phyloP scores from a whole-genome alignment of 352 stramenopile genomes.

The Thalassiosira ordinaria region DNA sequence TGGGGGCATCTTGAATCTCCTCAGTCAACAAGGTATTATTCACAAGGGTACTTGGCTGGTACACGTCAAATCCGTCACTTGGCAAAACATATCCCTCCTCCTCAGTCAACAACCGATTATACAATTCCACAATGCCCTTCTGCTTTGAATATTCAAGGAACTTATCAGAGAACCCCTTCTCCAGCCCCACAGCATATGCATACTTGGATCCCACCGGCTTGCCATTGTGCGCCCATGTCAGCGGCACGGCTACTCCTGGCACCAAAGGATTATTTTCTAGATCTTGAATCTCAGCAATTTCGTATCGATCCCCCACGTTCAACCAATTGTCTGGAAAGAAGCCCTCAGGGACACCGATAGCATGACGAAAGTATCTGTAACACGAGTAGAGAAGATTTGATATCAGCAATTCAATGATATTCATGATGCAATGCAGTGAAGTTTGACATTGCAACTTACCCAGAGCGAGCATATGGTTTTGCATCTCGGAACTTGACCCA shows the following conservation, averaged over 20 bases:
- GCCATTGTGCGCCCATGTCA: slow-evolving; percentile 60
- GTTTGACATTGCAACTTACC: too few species aligned
- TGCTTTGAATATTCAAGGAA: slow-evolving; percentile 55
- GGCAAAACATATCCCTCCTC: slow-evolving; percentile 45
- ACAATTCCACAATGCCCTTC: slow-evolving; percentile 57
- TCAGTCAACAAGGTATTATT: too few species aligned
- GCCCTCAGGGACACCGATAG: slow-evolving; percentile 42
- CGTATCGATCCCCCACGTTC: slow-evolving; percentile 39
- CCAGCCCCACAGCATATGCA: slow-evolving; percentile 54
- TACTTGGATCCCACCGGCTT: slow-evolving; percentile 52
- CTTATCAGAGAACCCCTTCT: slow-evolving; percentile 48
- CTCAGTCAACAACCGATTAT: slow-evolving; percentile 46
- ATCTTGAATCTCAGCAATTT: slow-evolving; percentile 56
- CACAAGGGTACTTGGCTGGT: slow-evolving; percentile 24
- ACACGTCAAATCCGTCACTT: slow-evolving; percentile 44
- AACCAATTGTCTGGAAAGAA: slow-evolving; percentile 62
- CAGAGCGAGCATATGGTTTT: too few species aligned
- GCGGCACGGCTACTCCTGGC: slow-evolving; percentile 34
- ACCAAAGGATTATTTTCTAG: slow-evolving; percentile 46
- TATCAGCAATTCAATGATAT: too few species aligned
- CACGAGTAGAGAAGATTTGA: too few species aligned
- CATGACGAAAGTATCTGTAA: slow-evolving; percentile 65
- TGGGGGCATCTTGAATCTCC: background rate
- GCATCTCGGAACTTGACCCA: slow-evolving; percentile 50
- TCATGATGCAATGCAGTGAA: too few species aligned